Base-by-base conservation (phyloP, 352 stramenopile genomes). In the Globisporangium rhizosaccharum region DNA sequence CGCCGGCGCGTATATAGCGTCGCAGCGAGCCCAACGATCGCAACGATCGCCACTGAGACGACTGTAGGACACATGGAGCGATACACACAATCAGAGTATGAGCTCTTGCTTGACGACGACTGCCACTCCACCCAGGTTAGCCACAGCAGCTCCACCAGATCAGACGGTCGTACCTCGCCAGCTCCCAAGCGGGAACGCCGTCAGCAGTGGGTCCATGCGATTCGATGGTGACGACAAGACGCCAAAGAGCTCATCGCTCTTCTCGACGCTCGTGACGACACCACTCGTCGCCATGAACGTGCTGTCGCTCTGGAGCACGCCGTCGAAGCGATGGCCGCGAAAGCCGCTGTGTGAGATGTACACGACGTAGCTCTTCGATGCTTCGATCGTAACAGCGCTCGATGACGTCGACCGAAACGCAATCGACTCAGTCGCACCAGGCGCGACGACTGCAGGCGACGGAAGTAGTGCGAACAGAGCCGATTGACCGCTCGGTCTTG, bases 331-430 rank as follows among this genome's bases (percentile, higher is more conserved):
- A 51, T 90, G 80, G 7, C 72, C 71, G 20, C 73, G 70, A 36
- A 79, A 73, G 10, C 75, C 76, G n/a, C 66, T 83, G 57, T 90
- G 80, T 3, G 74, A 84, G 55, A 90, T 76, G 58, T 88, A 90
- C 42, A 90, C 39, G 7, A 53, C 47, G 49, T 82, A 87, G 7
- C 44, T 69, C 50, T 70, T 68, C 3, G 61, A 61, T 7, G 56
- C 56, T n/a, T 58, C 59, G 42, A 76, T 66, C 44, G 30, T 63
- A 50, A 39, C 26, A 9, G 14, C 62, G 28, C 57, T 65, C 15
- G 44, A 57, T 20, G 23, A 68, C 48, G 71, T 75, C 3, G 71
- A 56, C 33, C 67, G 76, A 42, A 83, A 75, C n/a, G 44, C 65
- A 36, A 72, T 56, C 4, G 48, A 51, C 11, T 49, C 63, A 6